Evolutionary conservation across 768 basidiomycete species (phyloP).

Genomic region (Mycena olivaceomarginata): DNA sequence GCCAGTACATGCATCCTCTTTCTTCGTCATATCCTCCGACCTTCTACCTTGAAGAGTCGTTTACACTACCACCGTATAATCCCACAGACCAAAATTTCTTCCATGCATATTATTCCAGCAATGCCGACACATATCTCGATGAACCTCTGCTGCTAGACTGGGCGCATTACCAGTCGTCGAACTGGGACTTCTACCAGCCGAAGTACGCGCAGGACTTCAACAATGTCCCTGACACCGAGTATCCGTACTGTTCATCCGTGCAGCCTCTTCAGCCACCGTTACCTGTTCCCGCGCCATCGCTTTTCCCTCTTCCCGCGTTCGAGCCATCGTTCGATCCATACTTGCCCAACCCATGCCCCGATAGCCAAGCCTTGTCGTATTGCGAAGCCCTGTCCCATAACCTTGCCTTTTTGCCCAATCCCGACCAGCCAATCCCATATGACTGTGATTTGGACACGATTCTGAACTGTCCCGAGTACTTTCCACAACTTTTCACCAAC

Average conservation of each 20-base stretch:
- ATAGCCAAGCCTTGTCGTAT: background rate
- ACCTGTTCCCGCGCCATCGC: background rate
- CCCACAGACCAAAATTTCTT: slow-evolving; percentile 22
- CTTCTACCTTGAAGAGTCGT: slow-evolving; percentile 13
- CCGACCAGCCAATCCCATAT: background rate
- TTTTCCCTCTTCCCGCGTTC: background rate
- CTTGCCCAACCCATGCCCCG: slow-evolving; percentile 8
- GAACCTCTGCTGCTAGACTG: slow-evolving; percentile 1
- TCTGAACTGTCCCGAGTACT: slow-evolving; percentile 14
- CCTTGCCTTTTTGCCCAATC: background rate
- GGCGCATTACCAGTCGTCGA: slow-evolving; percentile 10
- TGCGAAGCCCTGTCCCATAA: background rate
- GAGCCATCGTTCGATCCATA: slow-evolving; percentile 1
- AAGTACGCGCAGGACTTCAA: slow-evolving; percentile 16
- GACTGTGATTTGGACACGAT: slow-evolving; percentile 23
- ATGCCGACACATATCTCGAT: slow-evolving; percentile 1
- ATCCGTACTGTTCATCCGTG: slow-evolving; percentile 11
- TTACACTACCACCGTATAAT: slow-evolving; percentile 41
- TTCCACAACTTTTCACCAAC: slow-evolving; percentile 14
- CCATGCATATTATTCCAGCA: slow-evolving; percentile 31
- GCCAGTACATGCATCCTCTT: slow-evolving; percentile 37
- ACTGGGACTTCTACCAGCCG: background rate
- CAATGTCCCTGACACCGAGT: slow-evolving; percentile 7
- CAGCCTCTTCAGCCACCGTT: slow-evolving; percentile 3
- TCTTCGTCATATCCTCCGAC: background rate